phyloP scores from a whole-genome alignment of 1,284 basidiomycete species.

The Cutaneotrichosporon sp. region DNA sequence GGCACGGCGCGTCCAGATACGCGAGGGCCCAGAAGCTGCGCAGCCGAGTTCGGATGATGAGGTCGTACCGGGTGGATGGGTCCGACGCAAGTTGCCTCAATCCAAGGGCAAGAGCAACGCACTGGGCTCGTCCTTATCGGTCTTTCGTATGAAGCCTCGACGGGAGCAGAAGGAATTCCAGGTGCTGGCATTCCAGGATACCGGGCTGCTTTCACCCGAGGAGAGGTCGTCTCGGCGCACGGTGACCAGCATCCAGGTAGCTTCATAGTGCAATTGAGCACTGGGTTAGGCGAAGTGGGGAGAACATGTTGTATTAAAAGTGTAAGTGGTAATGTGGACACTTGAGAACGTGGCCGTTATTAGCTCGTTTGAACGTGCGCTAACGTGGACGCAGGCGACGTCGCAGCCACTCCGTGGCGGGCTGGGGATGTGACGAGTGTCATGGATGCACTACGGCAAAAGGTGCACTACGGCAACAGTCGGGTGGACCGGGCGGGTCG shows the following conservation, averaged over 20 bases:
- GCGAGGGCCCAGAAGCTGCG: conserved; percentile 11
- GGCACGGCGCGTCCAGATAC: not conserved
- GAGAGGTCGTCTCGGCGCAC: conserved; percentile 5
- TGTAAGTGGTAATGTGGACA: no score
- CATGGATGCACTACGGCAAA: no score
- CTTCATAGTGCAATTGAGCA: not conserved
- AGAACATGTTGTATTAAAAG: no score
- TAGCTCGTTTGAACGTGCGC: no score
- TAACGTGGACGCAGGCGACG: no score
- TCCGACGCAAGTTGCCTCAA: conserved; percentile 32
- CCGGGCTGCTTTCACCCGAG: not conserved
- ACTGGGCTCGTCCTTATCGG: conserved; percentile 45
- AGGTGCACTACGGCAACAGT: no score
- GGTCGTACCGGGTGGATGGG: conserved; percentile 38
- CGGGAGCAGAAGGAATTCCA: conserved; percentile 44
- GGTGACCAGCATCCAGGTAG: conserved; percentile 7
- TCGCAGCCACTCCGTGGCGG: no score
- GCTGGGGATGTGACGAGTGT: no score
- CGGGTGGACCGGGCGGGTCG: no score
- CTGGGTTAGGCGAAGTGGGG: no score
- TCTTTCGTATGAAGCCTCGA: conserved; percentile 54
- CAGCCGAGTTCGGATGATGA: conserved; percentile 34
- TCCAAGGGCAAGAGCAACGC: conserved; percentile 7
- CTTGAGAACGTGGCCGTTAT: no score
- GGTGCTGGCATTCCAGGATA: conserved; percentile 24